phyloP scores from a whole-genome alignment of 345 rosid species.

The Noccaea caerulescens region DNA sequence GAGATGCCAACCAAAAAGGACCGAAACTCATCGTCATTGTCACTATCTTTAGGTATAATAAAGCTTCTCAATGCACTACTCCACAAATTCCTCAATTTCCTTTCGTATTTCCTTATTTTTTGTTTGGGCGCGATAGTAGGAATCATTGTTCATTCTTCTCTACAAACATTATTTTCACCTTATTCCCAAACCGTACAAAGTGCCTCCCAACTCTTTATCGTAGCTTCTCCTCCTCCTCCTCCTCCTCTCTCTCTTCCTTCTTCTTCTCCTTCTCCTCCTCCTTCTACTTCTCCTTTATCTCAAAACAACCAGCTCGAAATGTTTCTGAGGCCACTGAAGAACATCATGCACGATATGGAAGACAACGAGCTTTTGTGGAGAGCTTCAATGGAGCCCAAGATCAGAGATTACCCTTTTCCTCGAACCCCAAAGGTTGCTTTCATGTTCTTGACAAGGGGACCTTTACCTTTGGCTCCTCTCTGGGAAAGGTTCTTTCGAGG shows the following conservation, averaged over 20 bases:
- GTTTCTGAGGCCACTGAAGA: constrained; percentile 49
- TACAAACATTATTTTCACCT: constrained; percentile 43
- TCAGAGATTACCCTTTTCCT: constrained; percentile 48
- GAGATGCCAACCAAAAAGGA: constrained; percentile 45
- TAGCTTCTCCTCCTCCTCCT: constrained; percentile 19
- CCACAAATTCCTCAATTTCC: constrained; percentile 46
- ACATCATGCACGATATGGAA: constrained; percentile 58
- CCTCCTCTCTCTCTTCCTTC: constrained; percentile 7
- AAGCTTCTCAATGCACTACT: constrained; percentile 46
- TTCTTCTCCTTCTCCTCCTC: constrained; percentile 18
- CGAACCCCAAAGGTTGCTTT: constrained; percentile 77
- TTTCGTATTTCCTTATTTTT: constrained; percentile 47
- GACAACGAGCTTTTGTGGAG: constrained; percentile 72
- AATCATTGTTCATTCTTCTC: constrained; percentile 50
- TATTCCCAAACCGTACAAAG: constrained; percentile 22
- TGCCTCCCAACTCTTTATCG: constrained; percentile 1
- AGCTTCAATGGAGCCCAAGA: constrained; percentile 62
- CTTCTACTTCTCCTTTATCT: constrained; percentile 4
- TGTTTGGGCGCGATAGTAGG: constrained; percentile 53
- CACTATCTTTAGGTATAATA: neutral
- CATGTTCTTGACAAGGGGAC: constrained; percentile 81
- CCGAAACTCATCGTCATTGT: constrained; percentile 31
- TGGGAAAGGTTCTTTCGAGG: constrained; percentile 87
- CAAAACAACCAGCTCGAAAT: constrained; percentile 37
- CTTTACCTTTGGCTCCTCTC: constrained; percentile 72